A percentile compares a stretch with the other conserved stretches of the same genome.
phyloP scores from a whole-genome alignment of 2,329 filamentous ascomycete genomes.

The Colletotrichum chlorophyti region DNA sequence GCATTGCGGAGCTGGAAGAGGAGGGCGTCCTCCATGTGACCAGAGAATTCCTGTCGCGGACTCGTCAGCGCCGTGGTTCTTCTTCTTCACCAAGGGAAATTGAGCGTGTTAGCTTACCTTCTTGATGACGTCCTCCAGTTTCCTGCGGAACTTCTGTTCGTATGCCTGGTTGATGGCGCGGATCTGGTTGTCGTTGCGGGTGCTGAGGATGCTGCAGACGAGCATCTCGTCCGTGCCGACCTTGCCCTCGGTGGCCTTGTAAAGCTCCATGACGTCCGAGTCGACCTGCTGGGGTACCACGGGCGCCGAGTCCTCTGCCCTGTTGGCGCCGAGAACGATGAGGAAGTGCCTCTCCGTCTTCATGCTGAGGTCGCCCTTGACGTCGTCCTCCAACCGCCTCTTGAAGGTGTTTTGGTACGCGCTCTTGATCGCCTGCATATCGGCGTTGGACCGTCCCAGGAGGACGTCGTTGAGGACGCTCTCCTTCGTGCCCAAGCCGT shows the following conservation, averaged over 20 bases:
- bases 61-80: neutral
- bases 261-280: slow-evolving; percentile 76
- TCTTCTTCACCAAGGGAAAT: neutral
- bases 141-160: slow-evolving; percentile 71
- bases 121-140: slow-evolving; percentile 76
- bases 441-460: slow-evolving; percentile 83
- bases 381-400: slow-evolving; percentile 71
- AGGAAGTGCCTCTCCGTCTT: slow-evolving; percentile 88
- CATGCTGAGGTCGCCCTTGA: slow-evolving; percentile 81
- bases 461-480: slow-evolving; percentile 84
- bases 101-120: slow-evolving; percentile 53
- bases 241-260: slow-evolving; percentile 77
- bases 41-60: slow-evolving; percentile 73
- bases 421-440: slow-evolving; percentile 84
- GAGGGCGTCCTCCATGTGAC: slow-evolving; percentile 89
- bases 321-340: slow-evolving; percentile 76
- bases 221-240: slow-evolving; percentile 76
- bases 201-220: slow-evolving; percentile 80
- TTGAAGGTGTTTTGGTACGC: slow-evolving; percentile 75
- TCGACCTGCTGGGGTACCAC: slow-evolving; percentile 77
- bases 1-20: slow-evolving; percentile 80
- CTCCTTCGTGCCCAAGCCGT: slow-evolving; percentile 87
- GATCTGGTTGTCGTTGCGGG: slow-evolving; percentile 81
- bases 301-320: slow-evolving; percentile 79
- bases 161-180: slow-evolving; percentile 82